These are phyloP conservation scores for Xylariaceae sp. DNA, from an alignment of 2,329 filamentous ascomycete genomes.

Conservation along the genomic window DNA sequence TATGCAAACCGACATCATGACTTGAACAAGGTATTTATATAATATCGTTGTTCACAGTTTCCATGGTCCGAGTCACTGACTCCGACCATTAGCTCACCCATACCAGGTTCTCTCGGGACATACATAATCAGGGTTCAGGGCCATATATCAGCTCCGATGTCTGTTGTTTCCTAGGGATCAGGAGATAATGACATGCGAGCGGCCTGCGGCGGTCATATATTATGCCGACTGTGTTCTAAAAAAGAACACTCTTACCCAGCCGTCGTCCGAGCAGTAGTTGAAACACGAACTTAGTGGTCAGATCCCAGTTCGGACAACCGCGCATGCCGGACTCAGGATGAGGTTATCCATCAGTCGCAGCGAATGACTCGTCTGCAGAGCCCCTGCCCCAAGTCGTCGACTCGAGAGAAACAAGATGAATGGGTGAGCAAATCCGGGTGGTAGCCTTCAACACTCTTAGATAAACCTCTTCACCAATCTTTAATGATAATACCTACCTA, in stretches of 20 bases:
- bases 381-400: not conserved
- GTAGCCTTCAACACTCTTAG: constrained; percentile 1
- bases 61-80: not conserved
- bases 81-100: not conserved
- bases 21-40: constrained; percentile 9
- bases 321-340: not conserved
- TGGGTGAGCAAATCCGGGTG: not conserved
- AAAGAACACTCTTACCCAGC: not conserved
- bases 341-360: not conserved
- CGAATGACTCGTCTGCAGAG: not conserved
- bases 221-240: not conserved
- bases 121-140: not conserved
- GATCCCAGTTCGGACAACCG: not conserved
- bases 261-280: not conserved
- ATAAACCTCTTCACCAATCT: constrained; percentile 1
- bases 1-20: not conserved
- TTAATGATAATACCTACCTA: not conserved
- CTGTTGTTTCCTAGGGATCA: too few species aligned
- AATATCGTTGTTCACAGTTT: not conserved
- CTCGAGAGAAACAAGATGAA: not conserved
- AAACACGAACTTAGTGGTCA: too few species aligned
- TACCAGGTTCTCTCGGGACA: not conserved
- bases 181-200: too few species aligned
- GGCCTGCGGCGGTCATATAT: not conserved
- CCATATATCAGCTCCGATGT: not conserved